phyloP scores from a whole-genome alignment of 1,139 yeast genomes.

The Debaryomyces psychrophilus region DNA sequence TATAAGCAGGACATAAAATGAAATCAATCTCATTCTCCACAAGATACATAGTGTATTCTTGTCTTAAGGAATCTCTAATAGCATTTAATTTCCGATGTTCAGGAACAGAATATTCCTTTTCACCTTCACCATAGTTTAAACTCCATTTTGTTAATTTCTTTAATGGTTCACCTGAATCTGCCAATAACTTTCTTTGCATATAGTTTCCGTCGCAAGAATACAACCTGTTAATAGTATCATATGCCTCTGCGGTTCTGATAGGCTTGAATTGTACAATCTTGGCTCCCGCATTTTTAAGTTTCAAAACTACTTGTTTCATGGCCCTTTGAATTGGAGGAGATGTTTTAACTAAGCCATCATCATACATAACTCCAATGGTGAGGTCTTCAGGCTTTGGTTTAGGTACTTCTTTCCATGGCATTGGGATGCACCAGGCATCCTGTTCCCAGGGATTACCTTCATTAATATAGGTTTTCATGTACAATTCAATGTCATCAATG shows the following conservation, averaged over 20 bases:
- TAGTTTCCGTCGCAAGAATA: constrained; percentile 64
- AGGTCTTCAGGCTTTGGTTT: constrained; percentile 43
- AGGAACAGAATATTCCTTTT: constrained; percentile 39
- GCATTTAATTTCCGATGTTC: constrained; percentile 54
- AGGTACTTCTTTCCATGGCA: constrained; percentile 64
- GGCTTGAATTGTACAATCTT: constrained; percentile 52
- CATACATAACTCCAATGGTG: constrained; percentile 44
- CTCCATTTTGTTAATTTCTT: constrained; percentile 62
- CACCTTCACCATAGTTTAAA: constrained; percentile 61
- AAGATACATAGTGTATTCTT: constrained; percentile 55
- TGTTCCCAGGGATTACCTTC: constrained; percentile 70
- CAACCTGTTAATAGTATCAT: constrained; percentile 53
- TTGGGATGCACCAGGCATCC: constrained; percentile 57
- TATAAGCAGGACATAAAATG: constrained; percentile 67
- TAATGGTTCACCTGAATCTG: constrained; percentile 70
- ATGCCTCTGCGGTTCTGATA: constrained; percentile 51
- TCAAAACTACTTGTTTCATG: constrained; percentile 29
- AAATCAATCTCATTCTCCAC: constrained; percentile 63
- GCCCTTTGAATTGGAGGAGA: constrained; percentile 61
- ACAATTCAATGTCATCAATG: constrained; percentile 64
- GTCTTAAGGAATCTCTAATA: constrained; percentile 57
- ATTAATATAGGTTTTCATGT: constrained; percentile 59
- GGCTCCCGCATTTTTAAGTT: constrained; percentile 36
- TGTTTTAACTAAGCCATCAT: constrained; percentile 40
- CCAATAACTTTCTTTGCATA: constrained; percentile 52